Base-by-base conservation (phyloP, 2,329 filamentous ascomycete species). In the Mycosphaerella arachidis region DNA sequence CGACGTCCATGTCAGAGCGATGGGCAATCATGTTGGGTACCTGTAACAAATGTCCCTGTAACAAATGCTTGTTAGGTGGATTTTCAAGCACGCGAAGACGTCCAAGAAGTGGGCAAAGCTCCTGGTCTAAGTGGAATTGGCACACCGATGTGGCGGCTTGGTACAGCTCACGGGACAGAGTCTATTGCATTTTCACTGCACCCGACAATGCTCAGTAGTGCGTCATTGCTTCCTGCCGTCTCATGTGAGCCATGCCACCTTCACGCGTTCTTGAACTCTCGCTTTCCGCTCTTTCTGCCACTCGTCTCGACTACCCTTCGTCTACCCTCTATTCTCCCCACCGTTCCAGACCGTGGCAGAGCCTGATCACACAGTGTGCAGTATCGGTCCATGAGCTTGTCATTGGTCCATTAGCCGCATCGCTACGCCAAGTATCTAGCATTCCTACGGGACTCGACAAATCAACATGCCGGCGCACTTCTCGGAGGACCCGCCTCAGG, bases 401-500 rank as follows among this genome's bases (percentile, higher is more conserved):
- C 13, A 35, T 52, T 35, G 50, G 16, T 18, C 13, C 50, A 30
- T 13, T 30, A 52, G 50, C 50, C 33, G 27, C 27, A 30, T 35
- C 16, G 50, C 48, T 45, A n/a, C 40, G 43, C 46, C 30, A 30
- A 43, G 12, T 3, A 43, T 27, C 54, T 12, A 50, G 20, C 51
- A 61, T 61, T 55, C 52, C 58, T 24, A 29, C 8, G 40, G 13
- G 13, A 43, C 24, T 43, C 40, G 16, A 52, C 56, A 6, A n/a
- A 50, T 27, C 56, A 55, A 55, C 30, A 52, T 52, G 50, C 50
- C 50, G 27, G 64, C 69, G 12, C 69, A 64, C 53, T 71, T 71
- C 62, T 52, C 55, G 52, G 67, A 68, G 12, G 66, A 71, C 30
- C 67, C 70, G 63, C 62, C 67, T 27, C 62, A 70, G 60, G 64